Evolutionary conservation across 192 early-diverging fungal genomes (phyloP).

Genomic region (Oehlia diaphana): DNA sequence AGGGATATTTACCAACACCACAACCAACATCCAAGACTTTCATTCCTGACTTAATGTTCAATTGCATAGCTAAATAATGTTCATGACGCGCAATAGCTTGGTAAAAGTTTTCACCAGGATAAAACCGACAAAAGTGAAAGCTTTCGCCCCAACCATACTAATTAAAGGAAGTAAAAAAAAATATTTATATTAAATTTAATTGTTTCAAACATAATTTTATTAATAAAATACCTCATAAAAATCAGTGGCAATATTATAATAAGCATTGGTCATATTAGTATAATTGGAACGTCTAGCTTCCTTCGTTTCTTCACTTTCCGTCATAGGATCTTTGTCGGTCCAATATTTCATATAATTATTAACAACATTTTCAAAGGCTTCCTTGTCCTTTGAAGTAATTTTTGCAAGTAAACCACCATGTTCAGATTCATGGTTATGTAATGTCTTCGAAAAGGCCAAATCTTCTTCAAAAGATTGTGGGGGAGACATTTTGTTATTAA

Average conservation of each 20-base stretch:
- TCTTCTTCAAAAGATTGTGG: slow-evolving; percentile 47
- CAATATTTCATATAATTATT: slow-evolving; percentile 74
- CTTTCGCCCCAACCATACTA: slow-evolving; percentile 82
- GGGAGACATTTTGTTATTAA: background rate
- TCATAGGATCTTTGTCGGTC: slow-evolving; percentile 49
- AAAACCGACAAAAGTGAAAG: slow-evolving; percentile 92
- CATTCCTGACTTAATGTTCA: slow-evolving; percentile 66
- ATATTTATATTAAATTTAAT: background rate
- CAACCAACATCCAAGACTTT: slow-evolving; percentile 92
- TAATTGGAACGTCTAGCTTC: slow-evolving; percentile 53
- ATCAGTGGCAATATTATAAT: slow-evolving; percentile 82
- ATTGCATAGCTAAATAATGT: slow-evolving; percentile 78
- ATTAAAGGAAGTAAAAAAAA: background rate
- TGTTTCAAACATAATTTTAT: background rate
- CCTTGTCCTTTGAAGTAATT: slow-evolving; percentile 64
- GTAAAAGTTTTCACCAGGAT: slow-evolving; percentile 71
- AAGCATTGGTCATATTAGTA: slow-evolving; percentile 75
- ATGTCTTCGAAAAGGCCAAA: slow-evolving; percentile 48
- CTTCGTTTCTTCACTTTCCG: slow-evolving; percentile 62
- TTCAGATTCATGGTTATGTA: slow-evolving; percentile 52
- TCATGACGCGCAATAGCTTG: slow-evolving; percentile 90
- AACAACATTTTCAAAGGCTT: slow-evolving; percentile 64
- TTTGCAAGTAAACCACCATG: slow-evolving; percentile 34
- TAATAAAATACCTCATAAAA: slow-evolving; percentile 68
- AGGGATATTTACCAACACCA: slow-evolving; percentile 70